Percentiles rank a stretch among this genome's conserved stretches.
Evolutionary conservation across 371 early-diverging fungal genomes (phyloP).

Genomic region (Mortierella sp.): DNA sequence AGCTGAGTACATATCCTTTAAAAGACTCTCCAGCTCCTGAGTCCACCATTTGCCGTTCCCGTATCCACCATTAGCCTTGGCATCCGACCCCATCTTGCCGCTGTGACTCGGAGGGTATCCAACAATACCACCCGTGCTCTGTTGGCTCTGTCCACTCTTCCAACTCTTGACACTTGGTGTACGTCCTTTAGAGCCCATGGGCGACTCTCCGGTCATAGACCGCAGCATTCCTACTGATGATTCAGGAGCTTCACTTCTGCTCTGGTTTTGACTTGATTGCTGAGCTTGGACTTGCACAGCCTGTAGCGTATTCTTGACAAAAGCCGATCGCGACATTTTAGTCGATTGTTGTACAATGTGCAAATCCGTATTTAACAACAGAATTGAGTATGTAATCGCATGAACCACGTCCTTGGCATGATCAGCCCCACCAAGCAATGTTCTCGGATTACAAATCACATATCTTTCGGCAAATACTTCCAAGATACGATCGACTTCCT

Average conservation of each 20-base stretch:
- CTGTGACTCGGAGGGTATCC: slow-evolving; percentile 3
- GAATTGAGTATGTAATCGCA: slow-evolving; percentile 85
- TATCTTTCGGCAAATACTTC: slow-evolving; percentile 84
- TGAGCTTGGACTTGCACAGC: slow-evolving; percentile 59
- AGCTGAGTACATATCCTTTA: slow-evolving; percentile 78
- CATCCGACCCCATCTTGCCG: slow-evolving; percentile 34
- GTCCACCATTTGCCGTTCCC: slow-evolving; percentile 49
- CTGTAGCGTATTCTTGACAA: slow-evolving; percentile 74
- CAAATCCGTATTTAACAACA: slow-evolving; percentile 94
- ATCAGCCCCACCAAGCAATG: slow-evolving; percentile 63
- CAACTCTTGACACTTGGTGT: slow-evolving; percentile 54
- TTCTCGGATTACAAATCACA: slow-evolving; percentile 82
- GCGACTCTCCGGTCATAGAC: slow-evolving; percentile 22
- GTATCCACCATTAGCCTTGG: slow-evolving; percentile 32
- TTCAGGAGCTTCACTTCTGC: not conserved
- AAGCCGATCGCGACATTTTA: slow-evolving; percentile 71
- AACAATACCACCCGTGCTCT: slow-evolving; percentile 22
- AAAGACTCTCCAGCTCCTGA: slow-evolving; percentile 51
- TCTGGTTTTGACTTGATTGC: not conserved
- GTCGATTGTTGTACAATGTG: slow-evolving; percentile 82
- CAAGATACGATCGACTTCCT: slow-evolving; percentile 91
- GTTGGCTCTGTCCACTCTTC: slow-evolving; percentile 54
- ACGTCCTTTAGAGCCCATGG: slow-evolving; percentile 18
- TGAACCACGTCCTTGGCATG: slow-evolving; percentile 77
- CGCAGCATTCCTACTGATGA: slow-evolving; percentile 23